Percentiles rank a stretch among this genome's conserved stretches.
These are phyloP conservation scores for Bipolaris gigantea DNA, from an alignment of 2,329 filamentous ascomycete genomes.

Conservation along the genomic window DNA sequence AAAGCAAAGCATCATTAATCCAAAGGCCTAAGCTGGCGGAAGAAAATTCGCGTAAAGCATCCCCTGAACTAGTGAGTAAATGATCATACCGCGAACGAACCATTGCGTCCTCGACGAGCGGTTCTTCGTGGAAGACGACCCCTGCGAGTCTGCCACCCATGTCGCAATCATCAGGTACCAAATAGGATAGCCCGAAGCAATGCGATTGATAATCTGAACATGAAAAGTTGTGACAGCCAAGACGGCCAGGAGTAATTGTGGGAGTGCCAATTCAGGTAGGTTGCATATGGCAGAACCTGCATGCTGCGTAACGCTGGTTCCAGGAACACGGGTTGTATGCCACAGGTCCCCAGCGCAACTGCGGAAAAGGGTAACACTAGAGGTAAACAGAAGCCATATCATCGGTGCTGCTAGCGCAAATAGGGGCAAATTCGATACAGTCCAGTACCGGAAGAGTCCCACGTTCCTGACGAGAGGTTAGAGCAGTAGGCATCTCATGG, in stretches of 20 bases:
- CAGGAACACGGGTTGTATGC: conserved; percentile 20
- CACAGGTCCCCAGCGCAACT: conserved; percentile 47
- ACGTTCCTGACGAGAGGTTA: conserved; percentile 66
- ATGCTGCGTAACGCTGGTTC: conserved; percentile 14
- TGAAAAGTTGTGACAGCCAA: conserved; percentile 81
- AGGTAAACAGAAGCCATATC: conserved; percentile 67
- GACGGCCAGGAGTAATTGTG: conserved; percentile 71
- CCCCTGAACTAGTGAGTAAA: conserved; percentile 83
- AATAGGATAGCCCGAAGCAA: conserved; percentile 83
- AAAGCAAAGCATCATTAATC: background rate
- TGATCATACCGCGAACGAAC: conserved; percentile 60
- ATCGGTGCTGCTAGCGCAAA: conserved; percentile 83
- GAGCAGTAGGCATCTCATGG: background rate
- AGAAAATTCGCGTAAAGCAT: conserved; percentile 87
- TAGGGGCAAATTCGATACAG: conserved; percentile 77
- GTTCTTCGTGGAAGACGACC: background rate
- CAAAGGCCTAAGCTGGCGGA: conserved; percentile 71
- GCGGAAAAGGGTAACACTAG: conserved; percentile 50
- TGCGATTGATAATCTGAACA: conserved; percentile 87
- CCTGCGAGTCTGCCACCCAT: conserved; percentile 20
- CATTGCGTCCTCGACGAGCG: conserved; percentile 13
- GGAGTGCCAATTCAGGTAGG: conserved; percentile 60
- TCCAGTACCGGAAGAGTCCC: conserved; percentile 92
- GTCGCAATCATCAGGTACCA: conserved; percentile 83
- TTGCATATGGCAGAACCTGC: conserved; percentile 8